These are phyloP conservation scores for Perkinsus olseni DNA, from an alignment of 169 alveolate genomes.

Conservation along the genomic window DNA sequence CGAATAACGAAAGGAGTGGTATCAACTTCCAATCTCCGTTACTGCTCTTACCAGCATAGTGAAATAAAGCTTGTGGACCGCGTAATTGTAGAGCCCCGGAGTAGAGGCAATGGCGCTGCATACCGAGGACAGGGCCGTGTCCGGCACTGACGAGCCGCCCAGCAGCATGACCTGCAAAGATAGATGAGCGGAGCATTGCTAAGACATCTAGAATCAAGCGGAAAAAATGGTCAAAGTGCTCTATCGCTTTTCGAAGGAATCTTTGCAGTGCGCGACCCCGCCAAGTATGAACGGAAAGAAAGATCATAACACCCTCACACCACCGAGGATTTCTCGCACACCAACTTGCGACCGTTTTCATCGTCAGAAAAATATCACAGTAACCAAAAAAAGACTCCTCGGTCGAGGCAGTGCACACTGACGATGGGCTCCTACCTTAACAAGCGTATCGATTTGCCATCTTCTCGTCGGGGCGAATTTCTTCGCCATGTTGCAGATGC, in stretches of 20 bases:
- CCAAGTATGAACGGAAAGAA: not conserved
- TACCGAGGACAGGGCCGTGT: not conserved
- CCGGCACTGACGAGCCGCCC: constrained; percentile 5
- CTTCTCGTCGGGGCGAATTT: constrained; percentile 15
- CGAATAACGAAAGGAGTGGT: no score
- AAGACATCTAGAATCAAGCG: no score
- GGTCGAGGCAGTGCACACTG: not conserved
- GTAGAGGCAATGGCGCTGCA: not conserved
- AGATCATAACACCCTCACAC: not conserved
- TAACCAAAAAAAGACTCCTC: not conserved
- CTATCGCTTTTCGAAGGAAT: no score
- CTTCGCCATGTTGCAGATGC: constrained; percentile 9
- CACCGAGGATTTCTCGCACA: not conserved
- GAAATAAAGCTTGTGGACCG: constrained; percentile 21
- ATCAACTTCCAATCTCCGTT: no score
- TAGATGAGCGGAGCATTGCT: no score
- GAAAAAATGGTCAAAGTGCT: no score
- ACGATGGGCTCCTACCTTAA: constrained; percentile 6
- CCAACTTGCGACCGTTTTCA: not conserved
- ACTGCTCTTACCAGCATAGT: constrained; percentile 10
- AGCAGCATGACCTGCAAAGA: constrained; percentile 16
- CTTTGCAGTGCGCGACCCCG: no score
- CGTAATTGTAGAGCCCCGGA: constrained; percentile 23
- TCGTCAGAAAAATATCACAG: not conserved
- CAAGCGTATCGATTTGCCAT: constrained; percentile 33